Percentiles rank a stretch among this genome's conserved stretches.
These are phyloP conservation scores for Cornus suecica DNA, from an alignment of 148 eudicot species.

Conservation along the genomic window DNA sequence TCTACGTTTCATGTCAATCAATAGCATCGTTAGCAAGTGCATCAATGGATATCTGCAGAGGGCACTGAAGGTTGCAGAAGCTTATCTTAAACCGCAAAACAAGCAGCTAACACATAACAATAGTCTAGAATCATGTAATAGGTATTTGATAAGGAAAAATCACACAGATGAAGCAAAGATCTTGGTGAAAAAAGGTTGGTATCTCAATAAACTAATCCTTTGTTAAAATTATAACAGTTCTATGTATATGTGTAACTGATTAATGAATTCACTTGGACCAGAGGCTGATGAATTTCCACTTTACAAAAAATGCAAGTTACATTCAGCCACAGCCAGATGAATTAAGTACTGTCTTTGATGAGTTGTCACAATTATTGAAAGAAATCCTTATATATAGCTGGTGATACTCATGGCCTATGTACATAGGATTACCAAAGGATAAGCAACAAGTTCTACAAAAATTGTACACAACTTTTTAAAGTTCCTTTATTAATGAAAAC, in stretches of 20 bases:
- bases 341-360: background rate
- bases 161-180: background rate
- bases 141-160: too few species aligned
- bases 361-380: background rate
- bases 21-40: too few species aligned
- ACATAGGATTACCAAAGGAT: background rate
- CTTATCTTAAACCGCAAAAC: background rate
- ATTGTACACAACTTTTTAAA: background rate
- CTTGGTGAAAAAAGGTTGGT: background rate
- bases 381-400: background rate
- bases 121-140: background rate
- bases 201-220: too few species aligned
- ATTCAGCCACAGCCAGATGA: background rate
- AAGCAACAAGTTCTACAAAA: background rate
- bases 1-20: too few species aligned
- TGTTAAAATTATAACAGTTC: background rate
- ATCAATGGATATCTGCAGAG: background rate
- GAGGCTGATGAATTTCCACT: background rate
- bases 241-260: background rate
- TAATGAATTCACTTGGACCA: background rate
- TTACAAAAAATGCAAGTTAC: conserved; percentile 2
- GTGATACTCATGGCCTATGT: background rate
- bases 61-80: background rate
- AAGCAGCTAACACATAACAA: background rate
- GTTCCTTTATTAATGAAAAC: background rate